Evolutionary conservation across 2,329 filamentous ascomycete species (phyloP), one percentile per base, ranked within the genome.

Genomic region (Aureobasidium sp.): DNA sequence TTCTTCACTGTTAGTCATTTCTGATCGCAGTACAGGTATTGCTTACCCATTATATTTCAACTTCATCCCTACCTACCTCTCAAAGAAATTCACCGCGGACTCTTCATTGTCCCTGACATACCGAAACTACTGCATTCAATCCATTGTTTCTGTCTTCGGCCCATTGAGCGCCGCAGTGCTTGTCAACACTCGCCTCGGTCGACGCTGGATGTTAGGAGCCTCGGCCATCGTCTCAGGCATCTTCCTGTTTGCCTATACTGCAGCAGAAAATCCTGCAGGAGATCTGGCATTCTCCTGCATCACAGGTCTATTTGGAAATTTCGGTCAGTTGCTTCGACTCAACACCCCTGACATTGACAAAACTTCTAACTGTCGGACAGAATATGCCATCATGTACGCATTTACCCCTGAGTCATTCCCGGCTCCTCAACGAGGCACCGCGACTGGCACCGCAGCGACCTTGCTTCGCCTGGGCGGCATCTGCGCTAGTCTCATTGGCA

Each of bases 321-420:
- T 53, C 17, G 36, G 51, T 53, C 23, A 39, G 34, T 53, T 20
- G 20, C 32, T 34, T 3, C 32, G 2, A 34, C 32, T 10, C 9
- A 9, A 10, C 8, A 3, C 12, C 32, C 32, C 7, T 10, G 12
- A 3, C 32, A 10, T 9, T 34, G 9, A 34, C 32, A 34, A 3
- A 8, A 34, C 12, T 3, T 34, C 32, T 34, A 10, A 34, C 2
- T 34, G n/a, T 27, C 3, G 4, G 10, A 15, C 12, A 53, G 51
- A 39, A 84, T 90, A 90, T 73, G 87, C 87, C 62, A 86, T 90
- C 1, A 76, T 91, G 1, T 91, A 90, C 71, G 86, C 87, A 8
- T 91, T 89, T 70, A 90, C 88, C 0, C 88, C 88, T 0, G 88
- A 91, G 69, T 83, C 90, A 32, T 90, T 91, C 74, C 87, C 88